These are phyloP conservation scores for Mucor mucedo DNA, from an alignment of 371 early-diverging fungal species.

Conservation along the genomic window DNA sequence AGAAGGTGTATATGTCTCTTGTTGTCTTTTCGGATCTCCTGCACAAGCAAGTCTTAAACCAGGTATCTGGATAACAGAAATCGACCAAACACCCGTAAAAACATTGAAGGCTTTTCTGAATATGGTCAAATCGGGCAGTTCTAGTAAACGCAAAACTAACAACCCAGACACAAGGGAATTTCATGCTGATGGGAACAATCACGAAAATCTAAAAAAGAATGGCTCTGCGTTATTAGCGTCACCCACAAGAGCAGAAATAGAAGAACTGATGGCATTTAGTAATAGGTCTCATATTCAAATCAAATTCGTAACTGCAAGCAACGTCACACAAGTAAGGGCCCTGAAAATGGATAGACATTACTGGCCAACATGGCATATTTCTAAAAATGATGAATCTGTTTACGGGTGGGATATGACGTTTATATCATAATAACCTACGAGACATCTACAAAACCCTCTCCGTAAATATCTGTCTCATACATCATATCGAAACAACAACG, in stretches of 20 bases:
- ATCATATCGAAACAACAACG: too few relatives aligned
- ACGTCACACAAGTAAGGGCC: constrained; percentile 58
- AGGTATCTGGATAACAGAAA: constrained; percentile 71
- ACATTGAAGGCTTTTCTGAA: constrained; percentile 53
- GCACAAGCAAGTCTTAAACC: constrained; percentile 63
- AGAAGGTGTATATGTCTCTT: constrained; percentile 75
- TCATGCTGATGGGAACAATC: neutral
- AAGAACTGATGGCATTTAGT: neutral
- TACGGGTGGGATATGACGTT: constrained; percentile 53
- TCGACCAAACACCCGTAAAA: constrained; percentile 51
- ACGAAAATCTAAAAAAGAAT: neutral
- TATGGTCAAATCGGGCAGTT: constrained; percentile 38
- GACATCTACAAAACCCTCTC: too few relatives aligned
- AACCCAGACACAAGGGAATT: neutral
- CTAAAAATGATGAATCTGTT: constrained; percentile 44
- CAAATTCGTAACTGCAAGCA: constrained; percentile 61
- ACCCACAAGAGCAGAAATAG: constrained; percentile 48
- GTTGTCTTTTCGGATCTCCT: constrained; percentile 72
- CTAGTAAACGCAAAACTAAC: constrained; percentile 34
- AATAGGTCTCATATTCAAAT: constrained; percentile 63
- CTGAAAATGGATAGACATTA: constrained; percentile 71
- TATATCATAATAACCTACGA: neutral
- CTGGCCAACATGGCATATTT: constrained; percentile 74
- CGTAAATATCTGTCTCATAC: too few relatives aligned
- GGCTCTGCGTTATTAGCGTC: constrained; percentile 15